These are phyloP conservation scores for Fusarium beomiforme DNA, from an alignment of 2,329 filamentous ascomycete genomes.

Conservation along the genomic window DNA sequence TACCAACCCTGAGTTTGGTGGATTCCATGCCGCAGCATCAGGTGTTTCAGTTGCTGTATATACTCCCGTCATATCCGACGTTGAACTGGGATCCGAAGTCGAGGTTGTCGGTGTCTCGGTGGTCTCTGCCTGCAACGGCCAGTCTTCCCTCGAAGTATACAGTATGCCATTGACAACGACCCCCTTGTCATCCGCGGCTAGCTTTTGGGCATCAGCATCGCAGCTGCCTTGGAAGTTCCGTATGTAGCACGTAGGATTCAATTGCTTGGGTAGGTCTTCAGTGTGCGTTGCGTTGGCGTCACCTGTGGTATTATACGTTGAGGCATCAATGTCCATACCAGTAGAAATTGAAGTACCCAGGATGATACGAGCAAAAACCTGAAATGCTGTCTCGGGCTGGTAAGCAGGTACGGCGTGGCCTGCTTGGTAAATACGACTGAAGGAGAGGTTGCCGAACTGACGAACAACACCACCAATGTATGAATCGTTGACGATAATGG, in stretches of 20 bases:
- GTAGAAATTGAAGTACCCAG: constrained; percentile 64
- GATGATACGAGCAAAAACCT: constrained; percentile 70
- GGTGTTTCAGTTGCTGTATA: constrained; percentile 51
- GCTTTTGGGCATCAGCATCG: constrained; percentile 59
- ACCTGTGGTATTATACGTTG: constrained; percentile 66
- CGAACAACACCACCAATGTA: constrained; percentile 78
- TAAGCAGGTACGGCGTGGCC: constrained; percentile 71
- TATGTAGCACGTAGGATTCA: constrained; percentile 68
- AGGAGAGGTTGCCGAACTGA: constrained; percentile 79
- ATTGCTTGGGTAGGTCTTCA: constrained; percentile 60
- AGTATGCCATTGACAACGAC: constrained; percentile 69
- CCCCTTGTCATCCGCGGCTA: constrained; percentile 61
- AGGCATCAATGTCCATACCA: constrained; percentile 62
- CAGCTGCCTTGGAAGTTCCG: constrained; percentile 62
- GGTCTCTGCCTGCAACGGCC: constrained; percentile 48
- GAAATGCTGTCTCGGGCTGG: constrained; percentile 68
- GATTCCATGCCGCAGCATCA: constrained; percentile 29
- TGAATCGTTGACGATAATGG: constrained; percentile 73
- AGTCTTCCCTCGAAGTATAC: constrained; percentile 55
- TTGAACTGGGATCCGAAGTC: constrained; percentile 29
- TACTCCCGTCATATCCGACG: constrained; percentile 43
- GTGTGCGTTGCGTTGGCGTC: constrained; percentile 65
- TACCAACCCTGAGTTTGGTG: constrained; percentile 10
- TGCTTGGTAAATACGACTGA: constrained; percentile 72
- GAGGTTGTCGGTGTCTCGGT: constrained; percentile 38